A percentile compares a stretch with the other conserved stretches of the same genome.
These are phyloP conservation scores for Didymella arachidicola DNA, from an alignment of 2,329 filamentous ascomycete species.

Conservation along the genomic window DNA sequence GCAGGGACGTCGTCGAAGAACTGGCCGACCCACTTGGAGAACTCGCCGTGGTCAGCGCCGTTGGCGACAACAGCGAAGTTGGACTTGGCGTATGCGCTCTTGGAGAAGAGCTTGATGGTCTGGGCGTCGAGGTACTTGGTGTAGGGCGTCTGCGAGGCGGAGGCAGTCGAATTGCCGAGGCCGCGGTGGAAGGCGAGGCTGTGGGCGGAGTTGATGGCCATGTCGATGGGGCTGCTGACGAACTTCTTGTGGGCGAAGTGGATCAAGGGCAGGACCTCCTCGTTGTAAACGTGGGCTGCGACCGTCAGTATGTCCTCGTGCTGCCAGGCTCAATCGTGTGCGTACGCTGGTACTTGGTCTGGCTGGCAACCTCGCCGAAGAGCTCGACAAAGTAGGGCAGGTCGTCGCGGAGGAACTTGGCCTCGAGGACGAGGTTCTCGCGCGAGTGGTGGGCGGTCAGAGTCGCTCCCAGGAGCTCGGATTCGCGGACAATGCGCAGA, in stretches of 20 bases:
- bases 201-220: slow-evolving; percentile 88
- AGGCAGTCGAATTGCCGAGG: slow-evolving; percentile 80
- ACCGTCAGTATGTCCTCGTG: slow-evolving; percentile 10
- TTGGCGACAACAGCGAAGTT: slow-evolving; percentile 94
- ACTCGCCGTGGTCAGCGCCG: slow-evolving; percentile 76
- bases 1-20: slow-evolving; percentile 81
- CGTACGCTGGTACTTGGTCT: slow-evolving; percentile 81
- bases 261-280: slow-evolving; percentile 82
- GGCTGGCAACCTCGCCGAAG: slow-evolving; percentile 85
- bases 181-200: slow-evolving; percentile 90
- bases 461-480: slow-evolving; percentile 92
- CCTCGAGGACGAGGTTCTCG: slow-evolving; percentile 89
- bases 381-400: slow-evolving; percentile 98
- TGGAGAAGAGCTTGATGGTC: slow-evolving; percentile 77
- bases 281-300: slow-evolving; percentile 85
- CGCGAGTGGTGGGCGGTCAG: slow-evolving; percentile 87
- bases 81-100: slow-evolving; percentile 81
- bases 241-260: slow-evolving; percentile 78
- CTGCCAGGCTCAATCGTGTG: neutral
- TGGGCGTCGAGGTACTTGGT: slow-evolving; percentile 82
- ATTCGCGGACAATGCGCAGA: slow-evolving; percentile 91
- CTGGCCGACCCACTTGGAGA: slow-evolving; percentile 89
- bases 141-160: slow-evolving; percentile 73
- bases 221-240: slow-evolving; percentile 66
- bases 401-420: slow-evolving; percentile 94